Base-by-base conservation (phyloP, 2,329 filamentous ascomycete species). In the Penicillium frequentans region DNA sequence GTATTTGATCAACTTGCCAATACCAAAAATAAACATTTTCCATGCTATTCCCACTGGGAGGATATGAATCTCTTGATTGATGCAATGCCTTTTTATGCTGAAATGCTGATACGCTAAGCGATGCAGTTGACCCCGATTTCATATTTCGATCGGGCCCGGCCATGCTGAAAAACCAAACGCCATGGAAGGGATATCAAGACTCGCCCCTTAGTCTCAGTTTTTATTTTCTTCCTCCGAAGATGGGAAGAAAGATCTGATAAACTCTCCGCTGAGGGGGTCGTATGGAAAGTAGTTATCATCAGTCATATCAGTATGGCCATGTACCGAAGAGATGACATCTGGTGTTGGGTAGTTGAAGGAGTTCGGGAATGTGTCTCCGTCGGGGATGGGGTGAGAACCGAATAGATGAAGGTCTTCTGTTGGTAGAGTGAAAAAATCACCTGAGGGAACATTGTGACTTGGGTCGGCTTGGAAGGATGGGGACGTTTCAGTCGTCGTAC, bases 191-290 rank as follows among this genome's bases (percentile, higher is more conserved):
- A 53, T 27, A 33, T 24, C 24, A 49, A 47, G 24, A 33, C 46
- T 29, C 24, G 27, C 31, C 11, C 46, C 31, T 21, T 23, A 39
- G 23, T 51, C 26, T 45, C n/a, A 45, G 44, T 39, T 54, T 29
- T 48, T 54, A 21, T 33, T 54, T 39, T 64, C 64, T 65, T 72
- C 70, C 10, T 70, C 69, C 13, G 62, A 56, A 16, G 60, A 52
- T 2, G 72, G 72, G 56, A 75, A 75, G 56, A 74, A 73, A 23
- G 73, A 75, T 21, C 70, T 63, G 57, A 75, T 73, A 26, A 75
- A 75, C 46, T 75, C 72, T 19, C 70, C 71, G 43, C 64, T 68
- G 47, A 75, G 73, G 7, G 73, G 73, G 42, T 75, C 73, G 57
- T 75, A 75, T 10, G 73, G 73, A 55, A 75, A 75, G 54, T 71